Evolutionary conservation across 441 rosid species (phyloP), one percentile per base, ranked within the genome.

Genomic region (Populus trichocarpa): DNA sequence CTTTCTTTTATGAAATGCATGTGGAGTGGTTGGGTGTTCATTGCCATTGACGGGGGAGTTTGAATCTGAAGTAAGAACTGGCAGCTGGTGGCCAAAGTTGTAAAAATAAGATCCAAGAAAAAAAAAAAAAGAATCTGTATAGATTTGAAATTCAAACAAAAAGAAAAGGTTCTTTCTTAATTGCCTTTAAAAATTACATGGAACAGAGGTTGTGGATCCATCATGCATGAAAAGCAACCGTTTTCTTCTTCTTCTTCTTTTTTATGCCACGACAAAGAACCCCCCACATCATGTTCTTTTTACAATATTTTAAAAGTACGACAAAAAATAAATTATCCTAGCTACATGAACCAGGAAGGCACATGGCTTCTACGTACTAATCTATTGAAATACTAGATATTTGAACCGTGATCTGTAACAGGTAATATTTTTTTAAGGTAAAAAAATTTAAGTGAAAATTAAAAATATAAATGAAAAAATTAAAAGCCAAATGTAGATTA

Each of bases 121-220:
- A 13, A 0, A 76, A 66, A 22, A 75, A 67, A 36, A 68, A 33
- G 3, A 72, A 77, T 66, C 79, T 71, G n/a, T 20, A 65, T 26
- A 26, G 71, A 71, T 69, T 81, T 73, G 16, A 69, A 82, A 67
- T 75, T 79, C 61, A 77, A 80, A 74, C 65, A 40, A 78, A 82
- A 72, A 46, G 23, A 79, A 82, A 68, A 42, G 11, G 22, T 78
- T 69, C 35, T 70, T 83, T 75, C 20, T 32, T 28, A 6, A 66
- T 67, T n/a, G 66, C 36, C 35, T 72, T 70, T 72, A 50, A 69
- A 73, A 50, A 42, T 33, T 68, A 32, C 72, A 73, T 66, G 61
- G 65, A 73, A 77, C 81, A 83, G 82, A 75, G 87, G 70, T 38
- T 78, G 86, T 85, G 85, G 85, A 86, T 86, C 86, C 87, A 81